Evolutionary conservation across 2,329 filamentous ascomycete species (phyloP).

Genomic region (Cadophora malorum): DNA sequence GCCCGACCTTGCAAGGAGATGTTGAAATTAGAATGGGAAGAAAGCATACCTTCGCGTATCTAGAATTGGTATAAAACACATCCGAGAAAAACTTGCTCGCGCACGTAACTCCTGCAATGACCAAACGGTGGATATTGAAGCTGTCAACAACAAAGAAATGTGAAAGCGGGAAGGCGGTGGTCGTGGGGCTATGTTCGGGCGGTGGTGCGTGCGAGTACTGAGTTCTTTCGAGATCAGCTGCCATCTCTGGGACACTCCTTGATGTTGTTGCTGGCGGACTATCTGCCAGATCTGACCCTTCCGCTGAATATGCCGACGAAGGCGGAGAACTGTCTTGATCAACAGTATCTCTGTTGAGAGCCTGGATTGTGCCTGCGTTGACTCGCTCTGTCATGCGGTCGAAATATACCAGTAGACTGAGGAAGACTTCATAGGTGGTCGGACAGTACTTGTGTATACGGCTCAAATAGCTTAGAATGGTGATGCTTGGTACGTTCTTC

Average conservation of each 20-base stretch:
- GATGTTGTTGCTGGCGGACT: conserved; percentile 35
- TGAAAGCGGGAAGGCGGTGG: conserved; percentile 51
- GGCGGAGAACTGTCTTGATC: conserved; percentile 40
- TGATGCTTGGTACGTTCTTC: conserved; percentile 97
- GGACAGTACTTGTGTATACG: conserved; percentile 99
- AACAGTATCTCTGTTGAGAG: conserved; percentile 55
- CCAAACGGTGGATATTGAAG: conserved; percentile 96
- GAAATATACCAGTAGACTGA: conserved; percentile 95
- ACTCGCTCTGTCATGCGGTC: conserved; percentile 98
- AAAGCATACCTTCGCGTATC: conserved; percentile 89
- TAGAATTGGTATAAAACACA: conserved; percentile 98
- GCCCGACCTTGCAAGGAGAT: too few relatives aligned
- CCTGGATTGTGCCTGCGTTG: conserved; percentile 78
- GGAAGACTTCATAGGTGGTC: conserved; percentile 96
- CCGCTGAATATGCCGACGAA: conserved; percentile 41
- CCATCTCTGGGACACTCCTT: conserved; percentile 40
- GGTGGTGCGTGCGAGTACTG: conserved; percentile 41
- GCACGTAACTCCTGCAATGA: conserved; percentile 96
- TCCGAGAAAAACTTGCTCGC: conserved; percentile 99
- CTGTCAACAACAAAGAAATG: conserved; percentile 96
- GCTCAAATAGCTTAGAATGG: conserved; percentile 92
- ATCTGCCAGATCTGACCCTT: conserved; percentile 44
- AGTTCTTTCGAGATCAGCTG: conserved; percentile 38
- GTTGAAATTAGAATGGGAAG: too few relatives aligned
- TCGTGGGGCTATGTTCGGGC: conserved; percentile 32